Base-by-base conservation (phyloP, 805 yeast genomes). In the Wilhelminamyces savonicus region DNA sequence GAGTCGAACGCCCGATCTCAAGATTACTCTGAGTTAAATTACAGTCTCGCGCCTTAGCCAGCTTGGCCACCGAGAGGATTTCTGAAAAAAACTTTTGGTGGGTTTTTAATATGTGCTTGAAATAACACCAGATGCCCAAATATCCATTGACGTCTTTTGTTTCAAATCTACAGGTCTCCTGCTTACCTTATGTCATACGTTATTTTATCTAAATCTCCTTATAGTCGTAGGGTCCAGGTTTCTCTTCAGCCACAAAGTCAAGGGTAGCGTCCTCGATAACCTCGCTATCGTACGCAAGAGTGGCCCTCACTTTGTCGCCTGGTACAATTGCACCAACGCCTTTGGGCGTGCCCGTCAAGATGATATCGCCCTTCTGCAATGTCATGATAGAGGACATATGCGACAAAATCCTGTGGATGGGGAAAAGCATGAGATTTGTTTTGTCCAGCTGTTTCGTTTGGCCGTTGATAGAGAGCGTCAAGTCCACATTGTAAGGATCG, bases 281-380 rank as follows among this genome's bases (percentile, higher is more conserved):
- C 34, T 72, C 49, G 8, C 78, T 90, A 20, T 71, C 71, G 19
- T 68, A 71, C 17, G 54, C 57, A 38, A 86, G 56, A 40, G 73
- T 70, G 5, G 94, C 94, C 26, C 67, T 66, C 16, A 92, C 63
- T 16, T 54, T 49, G 51, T 92, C 97, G 7, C 97, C 97, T 0
- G 94, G 83, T 5, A 54, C 55, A 20, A 88, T 60, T 16, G 71
- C 62, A 7, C 97, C 96, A n/a, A 92, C 98, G 12, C 98, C 98
- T 55, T 87, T 85, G 26, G 98, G 98, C 2, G 98, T 92, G 12
- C 98, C 98, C 1, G 98, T 92, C 29, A 92, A 66, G 35, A 92
- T 78, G 39, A 92, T 69, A 50, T 92, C 98, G 18, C 96, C 96
- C 31, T 84, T 78, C 46, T 88, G 78, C 34, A 92, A 65, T 4